Evolutionary conservation across 352 stramenopile genomes (phyloP).

Genomic region (Globisporangium megalacanthum): DNA sequence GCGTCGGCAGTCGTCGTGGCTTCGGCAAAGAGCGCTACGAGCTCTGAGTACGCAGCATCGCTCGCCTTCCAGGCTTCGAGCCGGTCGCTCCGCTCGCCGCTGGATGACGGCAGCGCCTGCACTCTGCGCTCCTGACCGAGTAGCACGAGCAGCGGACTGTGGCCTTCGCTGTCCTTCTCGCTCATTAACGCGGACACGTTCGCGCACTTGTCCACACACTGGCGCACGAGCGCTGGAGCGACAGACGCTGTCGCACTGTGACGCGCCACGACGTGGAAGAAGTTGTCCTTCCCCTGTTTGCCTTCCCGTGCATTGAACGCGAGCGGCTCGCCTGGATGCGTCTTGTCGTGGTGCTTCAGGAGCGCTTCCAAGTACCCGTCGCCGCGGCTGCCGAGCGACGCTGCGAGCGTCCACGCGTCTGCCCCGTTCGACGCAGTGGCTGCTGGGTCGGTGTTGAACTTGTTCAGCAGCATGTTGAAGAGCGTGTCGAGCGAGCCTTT

Average conservation of each 20-base stretch:
- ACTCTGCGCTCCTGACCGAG: conserved; percentile 26
- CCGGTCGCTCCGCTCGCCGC: conserved; percentile 26
- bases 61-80: conserved; percentile 26
- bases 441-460: conserved; percentile 31
- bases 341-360: conserved; percentile 36
- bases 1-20: conserved; percentile 28
- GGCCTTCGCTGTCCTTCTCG: conserved; percentile 36
- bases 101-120: conserved; percentile 11
- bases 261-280: conserved; percentile 53
- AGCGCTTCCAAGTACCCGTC: conserved; percentile 47
- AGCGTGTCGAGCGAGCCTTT: conserved; percentile 29
- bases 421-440: conserved; percentile 33
- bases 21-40: conserved; percentile 51
- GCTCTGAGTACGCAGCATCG: conserved; percentile 33
- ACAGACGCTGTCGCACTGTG: conserved; percentile 18
- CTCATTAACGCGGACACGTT: conserved; percentile 34
- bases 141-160: conserved; percentile 48
- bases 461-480: conserved; percentile 44
- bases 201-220: conserved; percentile 28
- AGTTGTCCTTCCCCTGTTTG: conserved; percentile 30
- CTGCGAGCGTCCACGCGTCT: conserved; percentile 60
- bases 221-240: conserved; percentile 24
- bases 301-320: conserved; percentile 20
- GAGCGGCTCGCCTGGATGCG: conserved; percentile 24
- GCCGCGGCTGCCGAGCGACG: conserved; percentile 20